Evolutionary conservation across 2,329 filamentous ascomycete species (phyloP).

Genomic region (Talaromyces sp.): DNA sequence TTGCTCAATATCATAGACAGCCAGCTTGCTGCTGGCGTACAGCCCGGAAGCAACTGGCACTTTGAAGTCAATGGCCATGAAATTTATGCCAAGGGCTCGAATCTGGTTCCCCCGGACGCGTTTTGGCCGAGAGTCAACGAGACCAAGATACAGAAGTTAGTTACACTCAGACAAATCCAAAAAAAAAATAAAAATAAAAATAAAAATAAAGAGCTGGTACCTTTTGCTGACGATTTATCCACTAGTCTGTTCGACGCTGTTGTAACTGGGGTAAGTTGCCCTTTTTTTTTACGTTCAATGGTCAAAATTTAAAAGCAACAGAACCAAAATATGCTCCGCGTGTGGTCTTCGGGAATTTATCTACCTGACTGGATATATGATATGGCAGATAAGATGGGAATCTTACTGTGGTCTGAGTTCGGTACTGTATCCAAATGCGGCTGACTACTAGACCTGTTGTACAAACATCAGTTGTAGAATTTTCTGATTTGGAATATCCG

Average conservation of each 20-base stretch:
- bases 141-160: constrained; percentile 44
- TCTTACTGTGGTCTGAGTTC: constrained; percentile 59
- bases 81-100: constrained; percentile 60
- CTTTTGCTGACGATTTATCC: background rate
- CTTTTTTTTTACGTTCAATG: background rate
- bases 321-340: constrained; percentile 60
- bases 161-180: background rate
- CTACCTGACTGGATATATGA: constrained; percentile 58
- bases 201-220: no score
- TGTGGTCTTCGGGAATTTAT: constrained; percentile 58
- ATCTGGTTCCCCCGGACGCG: constrained; percentile 57
- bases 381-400: constrained; percentile 55
- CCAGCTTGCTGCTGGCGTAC: constrained; percentile 50
- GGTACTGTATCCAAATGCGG: constrained; percentile 8
- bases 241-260: constrained; percentile 44
- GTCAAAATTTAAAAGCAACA: background rate
- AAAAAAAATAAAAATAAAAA: background rate
- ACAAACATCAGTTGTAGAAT: background rate
- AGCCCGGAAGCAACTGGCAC: constrained; percentile 56
- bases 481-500: background rate
- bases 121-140: constrained; percentile 58
- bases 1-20: constrained; percentile 48
- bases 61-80: constrained; percentile 61
- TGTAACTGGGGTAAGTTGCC: constrained; percentile 34
- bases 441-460: background rate